Base-by-base conservation (phyloP, 805 yeast species). In the Candida maris region DNA sequence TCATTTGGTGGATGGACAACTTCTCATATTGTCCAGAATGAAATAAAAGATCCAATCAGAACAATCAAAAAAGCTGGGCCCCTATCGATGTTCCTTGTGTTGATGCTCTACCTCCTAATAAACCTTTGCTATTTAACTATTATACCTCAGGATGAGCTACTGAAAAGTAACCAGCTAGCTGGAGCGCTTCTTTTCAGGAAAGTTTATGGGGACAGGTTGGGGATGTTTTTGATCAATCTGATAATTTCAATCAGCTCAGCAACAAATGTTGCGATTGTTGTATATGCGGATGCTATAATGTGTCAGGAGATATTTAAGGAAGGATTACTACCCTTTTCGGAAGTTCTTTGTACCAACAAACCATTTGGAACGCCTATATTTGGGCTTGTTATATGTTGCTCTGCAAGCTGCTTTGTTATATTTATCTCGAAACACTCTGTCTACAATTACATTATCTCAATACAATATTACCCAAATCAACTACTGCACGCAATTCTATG, bases 1-100 rank as follows among this genome's bases (percentile, higher is more conserved):
- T 67, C 75, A 1, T 64, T 64, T 35, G 61, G 67, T 2, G 77
- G 77, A 3, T 71, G 77, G 77, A 68, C 68, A 29, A 56, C 70
- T 2, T 68, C 70, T 10, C 75, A 71, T 45, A 67, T 71, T 0
- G 74, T 68, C 12, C 61, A 71, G 10, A 70, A 66, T 46, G 77
- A 72, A 39, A 67, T 72, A 27, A 65, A 58, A 39, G 67, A 71
- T 35, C 77, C 77, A 1, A 58, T 64, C 2, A 45, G 68, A 7
- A 70, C 74, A 1, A 58, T 70, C 34, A 65, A 55, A 37, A 60
- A 64, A 9, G 71, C 75, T 1, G 77, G 75, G 1, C 75, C 73
- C 1, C 48, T 59, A 1, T 65, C 77, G 1, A 56, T 72, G 27
- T 25, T 56, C 9, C 41, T 69, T 9, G 57, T 68, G 19, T 42